Evolutionary conservation across 108 stramenopile genomes (phyloP).

Genomic region (Skeletonema potamos): DNA sequence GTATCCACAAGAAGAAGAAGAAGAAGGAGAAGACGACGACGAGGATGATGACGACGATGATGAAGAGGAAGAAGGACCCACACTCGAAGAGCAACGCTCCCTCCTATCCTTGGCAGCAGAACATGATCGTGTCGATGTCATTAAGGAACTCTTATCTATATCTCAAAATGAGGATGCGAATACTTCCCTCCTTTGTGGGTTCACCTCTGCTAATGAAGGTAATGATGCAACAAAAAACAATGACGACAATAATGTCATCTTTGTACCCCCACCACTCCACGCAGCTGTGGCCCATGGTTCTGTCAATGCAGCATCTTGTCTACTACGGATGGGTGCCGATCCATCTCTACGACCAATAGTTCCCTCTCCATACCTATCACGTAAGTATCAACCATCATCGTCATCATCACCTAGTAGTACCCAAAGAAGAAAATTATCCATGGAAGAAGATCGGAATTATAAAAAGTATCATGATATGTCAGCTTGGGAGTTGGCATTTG

Average conservation of each 20-base stretch:
- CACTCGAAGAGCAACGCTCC: constrained; percentile 72
- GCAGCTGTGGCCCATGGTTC: constrained; percentile 79
- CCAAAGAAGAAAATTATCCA: constrained; percentile 2
- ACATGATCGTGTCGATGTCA: constrained; percentile 87
- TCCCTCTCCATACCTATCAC: constrained; percentile 3
- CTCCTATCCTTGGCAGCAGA: constrained; percentile 81
- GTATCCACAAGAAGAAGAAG: not conserved
- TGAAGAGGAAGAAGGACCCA: constrained; percentile 54
- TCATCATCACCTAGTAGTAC: not conserved
- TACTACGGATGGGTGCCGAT: constrained; percentile 84
- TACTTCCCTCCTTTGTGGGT: not conserved
- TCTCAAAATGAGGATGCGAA: not conserved
- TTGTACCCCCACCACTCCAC: constrained; percentile 74
- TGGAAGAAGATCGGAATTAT: constrained; percentile 45
- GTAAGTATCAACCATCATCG: not conserved
- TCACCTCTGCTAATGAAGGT: not conserved
- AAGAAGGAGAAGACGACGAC: constrained; percentile 17
- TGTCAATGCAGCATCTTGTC: constrained; percentile 65
- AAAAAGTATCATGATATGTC: constrained; percentile 58
- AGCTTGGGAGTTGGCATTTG: constrained; percentile 88
- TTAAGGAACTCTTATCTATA: constrained; percentile 56
- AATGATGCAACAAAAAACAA: not conserved
- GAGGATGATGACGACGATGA: constrained; percentile 41
- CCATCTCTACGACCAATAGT: constrained; percentile 74
- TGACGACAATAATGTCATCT: not conserved